Evolutionary conservation across 192 early-diverging fungal genomes (phyloP), one percentile per base, ranked within the genome.

Genomic region (Backusella westeae): DNA sequence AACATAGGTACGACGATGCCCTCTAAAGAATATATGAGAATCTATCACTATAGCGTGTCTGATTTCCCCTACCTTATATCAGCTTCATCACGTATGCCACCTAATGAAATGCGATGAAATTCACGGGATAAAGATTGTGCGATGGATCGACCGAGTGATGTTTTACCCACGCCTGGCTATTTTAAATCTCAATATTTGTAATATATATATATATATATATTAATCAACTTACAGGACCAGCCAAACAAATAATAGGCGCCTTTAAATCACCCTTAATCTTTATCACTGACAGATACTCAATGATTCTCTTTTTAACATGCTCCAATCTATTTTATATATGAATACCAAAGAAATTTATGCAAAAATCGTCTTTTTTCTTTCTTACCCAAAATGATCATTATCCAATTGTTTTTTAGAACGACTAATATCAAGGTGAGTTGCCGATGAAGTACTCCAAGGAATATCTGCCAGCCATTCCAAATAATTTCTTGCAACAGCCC

Each of bases 1-100:
- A 67, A 96, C 87, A 81, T 96, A 96, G 8, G 95, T 96, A 29
- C 94, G 87, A 34, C 95, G 85, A 78, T 96, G 95, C 19, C 95
- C 95, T 36, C 93, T 84, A 69, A 21, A 7, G 65, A 29, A n/a
- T 32, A 5, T 65, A 39, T 65, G 29, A 26, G 3, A 12, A 29
- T n/a, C n/a, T 4, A 42, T 39, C 23, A 26, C 10, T 36, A 23
- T 21, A 3, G 7, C 0, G 26, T 10, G 39, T 26, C 12, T 63
- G 6, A 15, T 23, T 73, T 21, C 7, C 4, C 8, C 3, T n/a
- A 79, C 78, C 78, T 41, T 23, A 96, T 95, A 76, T 96, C 95
- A 14, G 95, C 93, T 81, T 94, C 95, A 80, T 96, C 95, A 52
- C 92, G 84, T 1, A 96, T 90, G 34, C 95, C 95, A 17, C 95